Base-by-base conservation (phyloP, 1,284 basidiomycete genomes). In the Pisolithus thermaeus region DNA sequence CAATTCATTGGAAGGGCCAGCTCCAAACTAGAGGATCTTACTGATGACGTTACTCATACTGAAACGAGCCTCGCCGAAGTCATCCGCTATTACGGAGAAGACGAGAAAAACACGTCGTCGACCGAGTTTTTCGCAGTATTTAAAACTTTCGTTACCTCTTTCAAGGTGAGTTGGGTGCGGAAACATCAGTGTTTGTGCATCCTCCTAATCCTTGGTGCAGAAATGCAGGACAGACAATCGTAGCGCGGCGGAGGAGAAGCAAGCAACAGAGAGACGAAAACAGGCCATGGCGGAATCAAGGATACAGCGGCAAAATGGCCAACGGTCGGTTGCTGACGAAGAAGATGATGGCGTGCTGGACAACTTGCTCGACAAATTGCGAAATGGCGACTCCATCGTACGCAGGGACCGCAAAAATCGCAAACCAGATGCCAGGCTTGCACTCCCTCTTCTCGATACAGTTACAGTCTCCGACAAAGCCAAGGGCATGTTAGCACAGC, bases 61-160 rank as follows among this genome's bases (percentile, higher is more conserved):
- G 89, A 92, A 39, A 77, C 84, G 1, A 83, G 80, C 1, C 92
- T 92, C 63, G 77, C 78, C 18, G 90, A 95, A 53, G 91, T 91
- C 16, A 78, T 94, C 55, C 84, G 77, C 49, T 95, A 92, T 65
- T 97, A 91, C 62, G 93, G 93, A 20, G 94, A 97, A 69, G 92
- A 94, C 43, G 86, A 90, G 60, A 91, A 90, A 70, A 84, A 75
- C 56, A 83, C 87, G 78, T 73, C 80, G 25, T 91, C 89, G 0
- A 76, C 85, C 7, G 92, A 96, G 62, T 97, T 97, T 72, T 97
- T 92, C 70, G 91, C 85, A 16, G 86, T 95, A 61, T 96, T 97
- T 80, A 92, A 95, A 71, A 95, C 90, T 2, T 97, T 97, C 61
- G 81, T 93, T 23, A 93, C 88, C 0, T n/a, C 92, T 1, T 97